Conservation (phyloP, 495 filamentous ascomycete genomes). For the Aspergillus nidulans region DNA sequence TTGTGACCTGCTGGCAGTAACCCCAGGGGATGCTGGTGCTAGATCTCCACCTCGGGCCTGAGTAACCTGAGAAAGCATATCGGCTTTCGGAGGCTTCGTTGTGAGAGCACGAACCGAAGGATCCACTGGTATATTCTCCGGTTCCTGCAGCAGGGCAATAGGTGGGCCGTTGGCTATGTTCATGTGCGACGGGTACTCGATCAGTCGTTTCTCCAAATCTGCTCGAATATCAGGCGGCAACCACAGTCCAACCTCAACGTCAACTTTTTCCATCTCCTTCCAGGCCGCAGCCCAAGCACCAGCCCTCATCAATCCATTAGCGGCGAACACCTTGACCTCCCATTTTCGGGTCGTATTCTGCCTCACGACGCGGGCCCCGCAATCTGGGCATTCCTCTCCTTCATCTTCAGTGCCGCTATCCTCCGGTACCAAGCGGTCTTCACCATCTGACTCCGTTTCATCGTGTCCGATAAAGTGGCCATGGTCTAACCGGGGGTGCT, state of each 20-base stretch:
- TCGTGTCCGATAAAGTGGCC: constrained; percentile 60
- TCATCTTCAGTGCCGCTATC: constrained; percentile 37
- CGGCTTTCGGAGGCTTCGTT: not conserved
- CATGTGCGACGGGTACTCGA: constrained; percentile 16
- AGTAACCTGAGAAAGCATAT: not conserved
- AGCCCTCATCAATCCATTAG: constrained; percentile 87
- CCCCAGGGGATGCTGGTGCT: not conserved
- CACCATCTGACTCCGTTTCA: constrained; percentile 35
- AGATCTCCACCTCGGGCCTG: not conserved
- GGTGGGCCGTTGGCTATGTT: constrained; percentile 12
- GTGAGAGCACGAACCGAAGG: not conserved
- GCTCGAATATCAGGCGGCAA: constrained; percentile 50
- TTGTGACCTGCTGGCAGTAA: not conserved
- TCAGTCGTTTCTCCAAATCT: constrained; percentile 40
- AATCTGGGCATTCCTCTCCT: constrained; percentile 56
- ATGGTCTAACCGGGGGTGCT: constrained; percentile 66
- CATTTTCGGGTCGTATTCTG: constrained; percentile 56
- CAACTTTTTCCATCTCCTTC: constrained; percentile 96
- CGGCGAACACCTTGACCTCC: constrained; percentile 84
- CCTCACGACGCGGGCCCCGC: constrained; percentile 51
- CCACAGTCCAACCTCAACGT: constrained; percentile 82
- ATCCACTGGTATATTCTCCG: not conserved
- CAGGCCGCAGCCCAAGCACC: constrained; percentile 92
- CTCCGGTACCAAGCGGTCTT: constrained; percentile 25
- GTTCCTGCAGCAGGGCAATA: constrained; percentile 17